Conservation (phyloP, 1,284 basidiomycete species). For the Violaceomyces palustris region DNA sequence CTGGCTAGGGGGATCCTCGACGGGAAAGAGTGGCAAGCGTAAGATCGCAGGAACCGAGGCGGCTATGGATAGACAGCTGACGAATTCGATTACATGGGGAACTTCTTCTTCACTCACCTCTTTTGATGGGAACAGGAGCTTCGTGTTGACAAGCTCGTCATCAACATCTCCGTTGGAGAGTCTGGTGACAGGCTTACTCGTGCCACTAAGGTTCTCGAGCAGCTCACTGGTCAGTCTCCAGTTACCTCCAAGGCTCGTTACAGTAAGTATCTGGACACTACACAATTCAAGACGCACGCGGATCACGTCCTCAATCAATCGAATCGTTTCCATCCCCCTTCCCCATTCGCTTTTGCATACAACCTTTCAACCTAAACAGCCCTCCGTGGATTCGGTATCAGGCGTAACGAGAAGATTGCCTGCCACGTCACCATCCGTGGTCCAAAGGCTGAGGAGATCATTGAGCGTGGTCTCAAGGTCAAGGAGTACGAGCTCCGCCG, state of each 20-base stretch:
- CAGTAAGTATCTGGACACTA: too few relatives aligned
- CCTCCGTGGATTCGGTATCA: conserved; percentile 97
- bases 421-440: conserved; percentile 99
- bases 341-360: too few relatives aligned
- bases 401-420: conserved; percentile 99
- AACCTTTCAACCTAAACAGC: too few relatives aligned
- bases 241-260: conserved; percentile 99
- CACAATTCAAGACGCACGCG: too few relatives aligned
- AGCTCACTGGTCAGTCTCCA: conserved; percentile 98
- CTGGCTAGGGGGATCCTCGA: too few relatives aligned
- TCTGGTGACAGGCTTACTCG: conserved; percentile 98
- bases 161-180: conserved; percentile 99
- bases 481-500: conserved; percentile 95
- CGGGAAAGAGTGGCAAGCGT: too few relatives aligned
- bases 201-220: conserved; percentile 98
- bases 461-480: conserved; percentile 98
- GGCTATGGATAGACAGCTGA: background rate
- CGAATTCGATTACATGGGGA: background rate
- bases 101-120: background rate
- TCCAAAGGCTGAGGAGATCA: conserved; percentile 96
- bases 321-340: too few relatives aligned
- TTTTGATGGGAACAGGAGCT: conserved; percentile 63
- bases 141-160: conserved; percentile 96
- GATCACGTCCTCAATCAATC: too few relatives aligned
- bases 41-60: too few relatives aligned